Conservation (phyloP, 306 rosid species). For the Carpinus fangiana region DNA sequence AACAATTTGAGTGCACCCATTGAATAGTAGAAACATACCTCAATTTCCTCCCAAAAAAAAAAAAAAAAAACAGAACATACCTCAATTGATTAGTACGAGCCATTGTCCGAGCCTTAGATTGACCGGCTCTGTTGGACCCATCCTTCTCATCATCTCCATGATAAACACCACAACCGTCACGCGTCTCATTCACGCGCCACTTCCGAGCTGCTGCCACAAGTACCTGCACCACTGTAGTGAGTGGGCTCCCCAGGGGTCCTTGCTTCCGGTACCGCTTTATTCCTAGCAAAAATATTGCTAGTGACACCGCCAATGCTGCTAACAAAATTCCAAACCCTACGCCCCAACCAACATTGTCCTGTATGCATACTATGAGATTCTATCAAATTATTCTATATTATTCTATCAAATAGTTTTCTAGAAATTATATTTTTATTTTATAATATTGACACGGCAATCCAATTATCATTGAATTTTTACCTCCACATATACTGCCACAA, state of each 20-base stretch:
- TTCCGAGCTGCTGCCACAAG: slow-evolving; percentile 34
- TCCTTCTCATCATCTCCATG: slow-evolving; percentile 21
- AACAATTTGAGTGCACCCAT: not conserved
- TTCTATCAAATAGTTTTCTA: too few species aligned
- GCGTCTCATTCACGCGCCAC: slow-evolving; percentile 20
- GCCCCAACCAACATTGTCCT: slow-evolving; percentile 55
- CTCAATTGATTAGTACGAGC: slow-evolving; percentile 41
- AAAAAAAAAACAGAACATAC: slow-evolving; percentile 4
- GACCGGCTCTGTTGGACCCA: not conserved
- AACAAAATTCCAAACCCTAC: slow-evolving; percentile 35
- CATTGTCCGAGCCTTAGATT: not conserved
- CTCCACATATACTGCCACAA: slow-evolving; percentile 55
- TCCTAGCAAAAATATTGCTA: slow-evolving; percentile 32
- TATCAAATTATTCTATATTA: too few species aligned
- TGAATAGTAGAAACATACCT: too few species aligned
- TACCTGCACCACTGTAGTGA: slow-evolving; percentile 40
- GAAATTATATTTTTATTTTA: too few species aligned
- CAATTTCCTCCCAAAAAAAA: too few species aligned
- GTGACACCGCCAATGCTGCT: slow-evolving; percentile 27
- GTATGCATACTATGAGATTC: not conserved
- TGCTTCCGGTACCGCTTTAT: slow-evolving; percentile 26
- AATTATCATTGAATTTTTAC: slow-evolving; percentile 1
- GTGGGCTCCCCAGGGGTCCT: slow-evolving; percentile 31
- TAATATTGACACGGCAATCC: too few species aligned
- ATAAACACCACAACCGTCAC: slow-evolving; percentile 11